These are phyloP conservation scores for Coffea canephora DNA, from an alignment of 257 asterid genomes.

Conservation along the genomic window DNA sequence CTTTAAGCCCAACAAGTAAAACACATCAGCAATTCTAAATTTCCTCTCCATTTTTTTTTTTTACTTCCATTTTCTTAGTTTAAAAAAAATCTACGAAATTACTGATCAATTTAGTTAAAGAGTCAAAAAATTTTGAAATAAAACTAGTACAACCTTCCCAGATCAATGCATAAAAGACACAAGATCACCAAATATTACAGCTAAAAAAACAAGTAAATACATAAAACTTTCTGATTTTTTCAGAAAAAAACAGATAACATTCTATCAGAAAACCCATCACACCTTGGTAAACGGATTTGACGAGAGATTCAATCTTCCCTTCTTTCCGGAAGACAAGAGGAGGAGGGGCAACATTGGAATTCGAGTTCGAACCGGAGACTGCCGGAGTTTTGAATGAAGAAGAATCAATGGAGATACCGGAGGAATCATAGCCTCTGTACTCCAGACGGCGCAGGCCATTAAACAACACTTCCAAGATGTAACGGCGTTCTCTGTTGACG, in stretches of 20 bases:
- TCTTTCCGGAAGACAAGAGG: conserved; percentile 75
- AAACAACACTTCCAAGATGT: conserved; percentile 73
- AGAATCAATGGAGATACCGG: conserved; percentile 70
- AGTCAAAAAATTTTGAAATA: background rate
- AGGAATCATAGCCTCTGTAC: conserved; percentile 96
- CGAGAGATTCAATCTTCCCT: conserved; percentile 83
- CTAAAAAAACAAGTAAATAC: background rate
- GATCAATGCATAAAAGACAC: background rate
- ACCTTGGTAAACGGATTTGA: conserved; percentile 81
- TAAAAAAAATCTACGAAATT: background rate
- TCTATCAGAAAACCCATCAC: too few relatives aligned
- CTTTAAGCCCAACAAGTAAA: background rate
- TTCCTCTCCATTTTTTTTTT: background rate
- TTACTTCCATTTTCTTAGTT: background rate
- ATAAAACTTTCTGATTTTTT: background rate
- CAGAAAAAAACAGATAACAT: background rate
- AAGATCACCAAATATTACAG: conserved; percentile 8
- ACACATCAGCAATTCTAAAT: background rate
- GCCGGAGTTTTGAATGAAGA: background rate
- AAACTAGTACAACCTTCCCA: background rate
- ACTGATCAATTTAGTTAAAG: background rate
- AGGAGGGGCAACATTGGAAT: conserved; percentile 25
- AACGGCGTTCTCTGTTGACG: conserved; percentile 68
- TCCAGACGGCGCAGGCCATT: conserved; percentile 91
- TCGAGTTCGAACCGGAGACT: background rate